These are phyloP conservation scores for Dichomitus squalens DNA, from an alignment of 1,284 basidiomycete species.

Conservation along the genomic window DNA sequence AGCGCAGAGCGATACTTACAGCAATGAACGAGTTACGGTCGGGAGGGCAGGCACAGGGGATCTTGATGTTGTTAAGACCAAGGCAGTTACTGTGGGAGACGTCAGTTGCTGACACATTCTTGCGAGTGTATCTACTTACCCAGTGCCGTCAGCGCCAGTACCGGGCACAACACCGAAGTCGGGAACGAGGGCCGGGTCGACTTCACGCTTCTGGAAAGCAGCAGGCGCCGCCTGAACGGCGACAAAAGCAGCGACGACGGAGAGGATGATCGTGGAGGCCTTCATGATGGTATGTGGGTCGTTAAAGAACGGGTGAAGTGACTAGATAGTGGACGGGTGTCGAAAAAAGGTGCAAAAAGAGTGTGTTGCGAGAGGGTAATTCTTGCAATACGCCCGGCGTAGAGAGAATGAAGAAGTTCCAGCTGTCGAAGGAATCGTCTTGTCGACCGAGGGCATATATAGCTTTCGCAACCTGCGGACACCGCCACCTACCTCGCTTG, in stretches of 20 bases:
- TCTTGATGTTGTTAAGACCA: conserved; percentile 49
- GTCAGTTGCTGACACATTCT: not conserved
- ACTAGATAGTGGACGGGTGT: conserved; percentile 17
- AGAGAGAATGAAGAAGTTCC: conserved; percentile 20
- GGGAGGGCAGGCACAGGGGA: conserved; percentile 67
- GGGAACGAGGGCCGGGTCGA: conserved; percentile 53
- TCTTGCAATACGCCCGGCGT: conserved; percentile 28
- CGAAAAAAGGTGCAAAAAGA: not conserved
- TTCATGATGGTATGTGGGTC: conserved; percentile 24
- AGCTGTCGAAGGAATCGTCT: conserved; percentile 16
- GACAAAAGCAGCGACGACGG: conserved; percentile 36
- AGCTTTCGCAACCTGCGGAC: not conserved
- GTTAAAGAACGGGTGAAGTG: conserved; percentile 4
- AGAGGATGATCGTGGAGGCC: conserved; percentile 33
- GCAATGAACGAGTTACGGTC: conserved; percentile 49
- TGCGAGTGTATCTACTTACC: conserved; percentile 9
- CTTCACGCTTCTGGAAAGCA: conserved; percentile 35
- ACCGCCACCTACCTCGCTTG: not conserved
- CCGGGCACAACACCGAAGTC: conserved; percentile 51
- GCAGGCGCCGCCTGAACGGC: conserved; percentile 43
- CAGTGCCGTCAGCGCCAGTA: conserved; percentile 49
- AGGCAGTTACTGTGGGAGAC: conserved; percentile 2
- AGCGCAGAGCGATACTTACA: conserved; percentile 32
- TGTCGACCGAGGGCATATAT: conserved; percentile 9
- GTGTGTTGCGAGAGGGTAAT: conserved; percentile 7